phyloP scores from a whole-genome alignment of 129 eudicot species.

The Helianthus tuberosus region DNA sequence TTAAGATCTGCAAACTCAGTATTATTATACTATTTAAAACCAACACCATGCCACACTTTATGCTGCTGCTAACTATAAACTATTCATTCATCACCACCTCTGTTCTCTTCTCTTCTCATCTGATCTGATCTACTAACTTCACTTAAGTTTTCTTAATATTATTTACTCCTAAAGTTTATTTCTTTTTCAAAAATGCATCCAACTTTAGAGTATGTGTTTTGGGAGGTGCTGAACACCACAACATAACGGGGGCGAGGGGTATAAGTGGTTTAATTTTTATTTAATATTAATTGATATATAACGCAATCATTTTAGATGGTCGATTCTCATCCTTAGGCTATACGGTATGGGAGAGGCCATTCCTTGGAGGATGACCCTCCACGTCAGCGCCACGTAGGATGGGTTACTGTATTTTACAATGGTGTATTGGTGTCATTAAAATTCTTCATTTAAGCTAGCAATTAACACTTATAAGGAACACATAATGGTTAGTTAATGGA shows the following conservation, averaged over 20 bases:
- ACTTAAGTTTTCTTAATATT: neutral
- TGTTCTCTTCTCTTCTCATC: neutral
- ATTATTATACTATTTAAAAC: constrained; percentile 17
- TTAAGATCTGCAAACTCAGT: constrained; percentile 34
- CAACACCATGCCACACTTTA: constrained; percentile 2
- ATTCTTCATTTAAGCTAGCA: neutral
- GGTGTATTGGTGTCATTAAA: neutral
- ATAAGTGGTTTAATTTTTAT: no score
- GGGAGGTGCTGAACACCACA: no score
- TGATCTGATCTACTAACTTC: constrained; percentile 25
- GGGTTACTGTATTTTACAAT: neutral
- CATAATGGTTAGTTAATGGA: neutral
- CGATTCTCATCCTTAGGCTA: no score
- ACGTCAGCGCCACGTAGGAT: no score
- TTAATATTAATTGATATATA: no score
- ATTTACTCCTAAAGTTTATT: neutral
- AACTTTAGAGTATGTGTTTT: neutral
- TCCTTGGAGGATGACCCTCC: no score
- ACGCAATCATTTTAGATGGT: no score
- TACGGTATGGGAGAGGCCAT: no score
- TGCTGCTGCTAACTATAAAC: neutral
- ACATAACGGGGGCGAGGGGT: no score
- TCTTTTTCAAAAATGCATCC: neutral
- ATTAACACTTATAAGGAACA: neutral
- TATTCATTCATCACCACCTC: neutral